These are phyloP conservation scores for Erodium texanum DNA, from an alignment of 441 rosid species.

Conservation along the genomic window DNA sequence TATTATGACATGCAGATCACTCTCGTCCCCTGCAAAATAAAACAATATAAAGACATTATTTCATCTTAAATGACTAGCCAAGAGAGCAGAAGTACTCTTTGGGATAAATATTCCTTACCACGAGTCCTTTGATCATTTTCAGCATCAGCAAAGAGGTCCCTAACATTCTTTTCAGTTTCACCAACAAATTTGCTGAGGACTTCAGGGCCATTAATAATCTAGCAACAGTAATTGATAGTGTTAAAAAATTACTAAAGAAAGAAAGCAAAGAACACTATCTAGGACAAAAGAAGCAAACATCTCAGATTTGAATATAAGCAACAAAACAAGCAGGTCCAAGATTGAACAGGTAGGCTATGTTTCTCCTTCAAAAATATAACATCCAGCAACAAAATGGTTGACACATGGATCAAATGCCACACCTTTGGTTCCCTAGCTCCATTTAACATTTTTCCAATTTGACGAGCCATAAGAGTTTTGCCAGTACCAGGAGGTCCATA, in stretches of 20 bases:
- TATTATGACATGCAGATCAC: constrained; percentile 91
- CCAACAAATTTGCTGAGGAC: constrained; percentile 98
- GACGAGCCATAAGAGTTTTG: constrained; percentile 97
- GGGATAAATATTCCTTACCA: constrained; percentile 37
- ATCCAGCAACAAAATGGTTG: background rate
- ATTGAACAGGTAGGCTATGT: background rate
- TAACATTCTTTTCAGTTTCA: constrained; percentile 94
- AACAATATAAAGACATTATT: constrained; percentile 16
- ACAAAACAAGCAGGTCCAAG: too few species aligned
- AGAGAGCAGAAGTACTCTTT: background rate
- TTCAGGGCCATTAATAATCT: constrained; percentile 98
- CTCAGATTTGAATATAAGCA: too few species aligned
- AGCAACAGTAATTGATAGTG: constrained; percentile 13
- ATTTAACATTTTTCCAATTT: constrained; percentile 95
- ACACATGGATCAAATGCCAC: constrained; percentile 10
- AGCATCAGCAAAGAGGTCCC: constrained; percentile 95
- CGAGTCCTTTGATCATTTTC: constrained; percentile 79
- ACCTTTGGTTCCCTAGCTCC: constrained; percentile 97
- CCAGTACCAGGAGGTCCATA: constrained; percentile 99
- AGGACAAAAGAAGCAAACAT: too few species aligned
- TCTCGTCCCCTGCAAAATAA: constrained; percentile 69
- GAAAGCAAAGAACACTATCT: background rate
- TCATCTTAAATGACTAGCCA: background rate
- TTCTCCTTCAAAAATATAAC: background rate
- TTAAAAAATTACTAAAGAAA: background rate